Base-by-base conservation (phyloP, 352 stramenopile species). In the Pythium folliculosum region DNA sequence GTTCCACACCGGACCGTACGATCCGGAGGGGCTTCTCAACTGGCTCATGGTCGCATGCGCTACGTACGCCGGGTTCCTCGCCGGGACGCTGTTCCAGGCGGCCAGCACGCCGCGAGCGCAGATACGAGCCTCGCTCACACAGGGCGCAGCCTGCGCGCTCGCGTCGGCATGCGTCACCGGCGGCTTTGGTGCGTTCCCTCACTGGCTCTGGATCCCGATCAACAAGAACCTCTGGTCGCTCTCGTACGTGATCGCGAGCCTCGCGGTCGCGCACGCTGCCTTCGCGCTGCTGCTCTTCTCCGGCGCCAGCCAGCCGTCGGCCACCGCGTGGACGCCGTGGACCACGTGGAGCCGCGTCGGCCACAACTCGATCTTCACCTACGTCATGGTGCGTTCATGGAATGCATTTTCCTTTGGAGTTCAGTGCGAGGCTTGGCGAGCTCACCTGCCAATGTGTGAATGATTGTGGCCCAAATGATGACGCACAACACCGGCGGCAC, bases 161-260 rank as follows among this genome's bases (percentile, higher is more conserved):
- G 25, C 52, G 23, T 27, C 52, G 19, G 16, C 52, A 1, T 1
- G 38, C 10, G 12, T 68, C 22, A 67, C 45, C 23, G 69, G 68
- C 14, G 63, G 61, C 19, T 63, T 74, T 8, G 40, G 67, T 17
- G 7, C 68, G 5, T 13, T 69, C 16, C 32, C 19, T 0, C 23
- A 17, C 65, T 54, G 8, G 74, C 76, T 67, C 16, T 53, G 47
- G 35, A 81, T 96, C 30, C 87, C 89, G 17, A 40, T 96, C 16
- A 93, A 92, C 78, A 96, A 96, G 76, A 96, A 96, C 64, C 53
- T 95, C 21, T 96, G 88, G 84, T 92, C 82, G 22, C 47, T 90
- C 17, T 82, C 86, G 44, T 96, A 88, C 58, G 70, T 92, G 21
- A 43, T 89, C 12, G 45, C 84, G 30, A 83, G 72, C 37, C 72